Evolutionary conservation across 495 filamentous ascomycete species (phyloP).

Genomic region (Wilcoxina mikolae): DNA sequence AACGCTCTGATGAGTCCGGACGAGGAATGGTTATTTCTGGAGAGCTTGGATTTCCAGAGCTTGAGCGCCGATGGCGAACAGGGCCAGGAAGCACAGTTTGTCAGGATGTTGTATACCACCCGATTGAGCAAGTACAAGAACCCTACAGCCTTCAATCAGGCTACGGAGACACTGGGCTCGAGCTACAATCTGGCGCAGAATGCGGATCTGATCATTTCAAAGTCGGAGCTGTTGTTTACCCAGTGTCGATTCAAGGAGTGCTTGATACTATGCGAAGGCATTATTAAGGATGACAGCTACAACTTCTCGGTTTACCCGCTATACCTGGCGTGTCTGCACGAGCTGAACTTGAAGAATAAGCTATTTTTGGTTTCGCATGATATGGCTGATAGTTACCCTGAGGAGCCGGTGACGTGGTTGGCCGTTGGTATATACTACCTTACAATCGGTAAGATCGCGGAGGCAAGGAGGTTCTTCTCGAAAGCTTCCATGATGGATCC

Average conservation of each 20-base stretch:
- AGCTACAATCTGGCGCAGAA: constrained; percentile 83
- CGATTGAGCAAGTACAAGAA: constrained; percentile 92
- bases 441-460: constrained; percentile 70
- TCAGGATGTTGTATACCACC: constrained; percentile 93
- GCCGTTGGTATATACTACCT: constrained; percentile 95
- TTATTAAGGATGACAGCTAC: constrained; percentile 68
- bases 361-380: constrained; percentile 92
- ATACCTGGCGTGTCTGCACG: constrained; percentile 83
- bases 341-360: constrained; percentile 68
- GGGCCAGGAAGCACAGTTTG: constrained; percentile 53
- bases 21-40: constrained; percentile 87
- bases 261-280: constrained; percentile 63
- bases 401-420: constrained; percentile 79
- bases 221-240: constrained; percentile 82
- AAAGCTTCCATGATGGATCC: constrained; percentile 96
- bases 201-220: constrained; percentile 81
- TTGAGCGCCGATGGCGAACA: constrained; percentile 41
- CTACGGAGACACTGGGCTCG: constrained; percentile 76
- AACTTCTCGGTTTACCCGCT: constrained; percentile 79
- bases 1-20: constrained; percentile 95
- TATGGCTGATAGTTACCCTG: constrained; percentile 78
- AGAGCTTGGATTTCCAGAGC: constrained; percentile 78
- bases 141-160: constrained; percentile 64
- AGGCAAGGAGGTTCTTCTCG: constrained; percentile 87
- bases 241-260: constrained; percentile 87